These are phyloP conservation scores for Apiotrichum brassicae DNA, from an alignment of 1,284 basidiomycete species.

Conservation along the genomic window DNA sequence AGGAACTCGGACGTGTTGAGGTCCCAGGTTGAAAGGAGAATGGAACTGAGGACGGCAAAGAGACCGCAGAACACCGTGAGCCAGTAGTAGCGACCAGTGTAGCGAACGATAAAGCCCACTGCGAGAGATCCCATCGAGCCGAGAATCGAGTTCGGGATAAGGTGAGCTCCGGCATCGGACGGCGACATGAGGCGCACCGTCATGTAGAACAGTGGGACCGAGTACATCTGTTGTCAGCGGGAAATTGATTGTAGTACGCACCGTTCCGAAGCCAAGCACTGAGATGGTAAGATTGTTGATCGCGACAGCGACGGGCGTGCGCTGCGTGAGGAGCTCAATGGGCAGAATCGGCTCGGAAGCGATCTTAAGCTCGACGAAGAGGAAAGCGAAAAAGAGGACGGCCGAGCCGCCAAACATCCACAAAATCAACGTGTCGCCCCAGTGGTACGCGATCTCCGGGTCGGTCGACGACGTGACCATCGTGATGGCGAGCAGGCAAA, in stretches of 20 bases:
- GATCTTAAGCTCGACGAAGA: slow-evolving; percentile 64
- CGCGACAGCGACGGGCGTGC: slow-evolving; percentile 69
- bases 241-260: too few species aligned
- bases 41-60: slow-evolving; percentile 22
- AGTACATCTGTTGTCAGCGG: too few species aligned
- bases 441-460: slow-evolving; percentile 42
- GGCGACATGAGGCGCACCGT: slow-evolving; percentile 73
- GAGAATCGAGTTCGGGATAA: slow-evolving; percentile 64
- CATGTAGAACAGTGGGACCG: slow-evolving; percentile 79
- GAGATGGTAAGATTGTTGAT: slow-evolving; percentile 60
- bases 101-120: slow-evolving; percentile 79
- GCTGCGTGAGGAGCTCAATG: slow-evolving; percentile 57
- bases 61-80: slow-evolving; percentile 41
- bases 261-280: slow-evolving; percentile 71
- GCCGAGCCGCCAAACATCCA: slow-evolving; percentile 58
- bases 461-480: slow-evolving; percentile 57
- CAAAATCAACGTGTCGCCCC: slow-evolving; percentile 64
- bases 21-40: slow-evolving; percentile 28
- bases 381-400: slow-evolving; percentile 56
- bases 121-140: slow-evolving; percentile 69
- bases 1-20: slow-evolving; percentile 51
- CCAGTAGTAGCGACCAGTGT: slow-evolving; percentile 69
- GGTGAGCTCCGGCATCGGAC: slow-evolving; percentile 68
- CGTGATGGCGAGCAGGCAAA: slow-evolving; percentile 67
- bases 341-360: slow-evolving; percentile 78